Conservation (phyloP, 306 rosid species). For the Rosa multiflora region DNA sequence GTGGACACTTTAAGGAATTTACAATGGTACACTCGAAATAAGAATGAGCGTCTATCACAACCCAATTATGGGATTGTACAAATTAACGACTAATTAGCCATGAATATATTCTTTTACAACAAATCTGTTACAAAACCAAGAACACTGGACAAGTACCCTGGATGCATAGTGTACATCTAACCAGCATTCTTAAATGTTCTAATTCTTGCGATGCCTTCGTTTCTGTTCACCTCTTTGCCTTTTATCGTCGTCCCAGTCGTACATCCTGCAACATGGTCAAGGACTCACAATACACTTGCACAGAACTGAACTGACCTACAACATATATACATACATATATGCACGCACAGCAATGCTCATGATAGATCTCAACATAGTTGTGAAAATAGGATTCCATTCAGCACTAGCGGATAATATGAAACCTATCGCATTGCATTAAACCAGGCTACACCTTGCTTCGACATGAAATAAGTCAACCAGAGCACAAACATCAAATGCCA, state of each 20-base stretch:
- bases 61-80: constrained; percentile 21
- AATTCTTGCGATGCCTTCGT: constrained; percentile 87
- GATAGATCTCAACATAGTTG: background rate
- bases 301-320: background rate
- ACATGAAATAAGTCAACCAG: background rate
- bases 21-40: background rate
- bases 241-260: constrained; percentile 96
- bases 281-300: constrained; percentile 32
- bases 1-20: background rate
- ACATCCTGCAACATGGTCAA: constrained; percentile 61
- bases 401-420: background rate
- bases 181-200: background rate
- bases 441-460: background rate
- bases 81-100: constrained; percentile 5
- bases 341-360: background rate
- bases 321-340: background rate
- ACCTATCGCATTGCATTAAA: background rate
- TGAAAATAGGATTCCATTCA: background rate
- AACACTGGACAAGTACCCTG: constrained; percentile 10
- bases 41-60: constrained; percentile 17
- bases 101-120: constrained; percentile 17
- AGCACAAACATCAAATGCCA: background rate
- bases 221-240: constrained; percentile 91
- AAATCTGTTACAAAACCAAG: constrained; percentile 29
- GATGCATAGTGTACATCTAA: constrained; percentile 27